Evolutionary conservation across 2,329 filamentous ascomycete species (phyloP).

Genomic region (Bipolaris sorokiniana): DNA sequence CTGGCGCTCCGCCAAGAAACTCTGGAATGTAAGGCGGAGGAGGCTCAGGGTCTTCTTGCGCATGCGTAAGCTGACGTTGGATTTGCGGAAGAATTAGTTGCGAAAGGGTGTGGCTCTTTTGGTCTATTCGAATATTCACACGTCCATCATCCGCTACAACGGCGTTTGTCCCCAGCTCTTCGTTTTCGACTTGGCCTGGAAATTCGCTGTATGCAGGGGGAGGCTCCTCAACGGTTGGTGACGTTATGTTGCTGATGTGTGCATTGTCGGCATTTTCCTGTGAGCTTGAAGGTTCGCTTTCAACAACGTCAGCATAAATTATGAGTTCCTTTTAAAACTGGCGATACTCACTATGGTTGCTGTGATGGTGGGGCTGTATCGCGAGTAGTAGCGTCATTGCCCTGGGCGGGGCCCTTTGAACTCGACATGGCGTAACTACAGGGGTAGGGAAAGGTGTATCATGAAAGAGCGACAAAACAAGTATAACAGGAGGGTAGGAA

Average conservation of each 20-base stretch:
- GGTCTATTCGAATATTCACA: conserved; percentile 51
- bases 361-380: conserved; percentile 28
- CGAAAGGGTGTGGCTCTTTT: conserved; percentile 46
- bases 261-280: conserved; percentile 22
- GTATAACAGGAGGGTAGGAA: background rate
- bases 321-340: background rate
- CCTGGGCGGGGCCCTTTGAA: conserved; percentile 25
- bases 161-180: conserved; percentile 55
- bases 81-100: conserved; percentile 48
- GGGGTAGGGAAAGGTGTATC: conserved; percentile 6
- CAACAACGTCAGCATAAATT: conserved; percentile 14
- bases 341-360: conserved; percentile 17
- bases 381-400: conserved; percentile 23
- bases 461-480: background rate
- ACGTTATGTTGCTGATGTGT: conserved; percentile 24
- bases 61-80: conserved; percentile 47
- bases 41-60: conserved; percentile 60
- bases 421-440: conserved; percentile 25
- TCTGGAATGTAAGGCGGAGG: conserved; percentile 75
- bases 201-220: conserved; percentile 52
- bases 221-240: conserved; percentile 28
- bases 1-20: conserved; percentile 70
- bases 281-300: conserved; percentile 20
- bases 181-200: conserved; percentile 50
- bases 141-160: conserved; percentile 47